phyloP scores from a whole-genome alignment of 257 asterid species.

The Fraxinus quadrangulata region DNA sequence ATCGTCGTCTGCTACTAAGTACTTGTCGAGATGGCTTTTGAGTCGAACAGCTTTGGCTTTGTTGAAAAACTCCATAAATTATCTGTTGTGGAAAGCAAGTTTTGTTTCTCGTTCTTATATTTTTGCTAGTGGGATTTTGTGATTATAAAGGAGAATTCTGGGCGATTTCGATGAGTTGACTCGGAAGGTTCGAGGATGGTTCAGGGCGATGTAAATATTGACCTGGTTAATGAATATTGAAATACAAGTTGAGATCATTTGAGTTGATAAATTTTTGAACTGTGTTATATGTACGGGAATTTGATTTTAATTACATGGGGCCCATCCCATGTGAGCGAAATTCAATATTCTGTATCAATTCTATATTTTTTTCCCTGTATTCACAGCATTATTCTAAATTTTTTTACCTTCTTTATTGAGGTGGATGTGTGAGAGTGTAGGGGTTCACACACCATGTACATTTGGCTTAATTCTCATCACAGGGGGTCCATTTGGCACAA shows the following conservation, averaged over 20 bases:
- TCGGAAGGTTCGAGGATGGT: constrained; percentile 14
- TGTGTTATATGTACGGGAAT: too few species aligned
- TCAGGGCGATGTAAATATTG: constrained; percentile 1
- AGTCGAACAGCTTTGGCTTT: constrained; percentile 60
- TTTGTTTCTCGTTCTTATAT: background rate
- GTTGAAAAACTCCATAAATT: constrained; percentile 55
- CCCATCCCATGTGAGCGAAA: too few species aligned
- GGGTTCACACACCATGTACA: too few species aligned
- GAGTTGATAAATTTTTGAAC: too few species aligned
- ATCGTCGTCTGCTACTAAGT: constrained; percentile 65
- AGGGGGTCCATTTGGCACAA: too few species aligned
- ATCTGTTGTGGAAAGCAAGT: background rate
- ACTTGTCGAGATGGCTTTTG: constrained; percentile 63
- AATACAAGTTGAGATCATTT: background rate
- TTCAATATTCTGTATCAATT: too few species aligned
- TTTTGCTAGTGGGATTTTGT: background rate
- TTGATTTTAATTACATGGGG: too few species aligned
- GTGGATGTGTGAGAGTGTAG: too few species aligned
- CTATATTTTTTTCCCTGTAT: too few species aligned
- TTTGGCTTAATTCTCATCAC: too few species aligned
- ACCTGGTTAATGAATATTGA: background rate
- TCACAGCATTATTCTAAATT: too few species aligned
- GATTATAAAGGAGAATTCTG: background rate
- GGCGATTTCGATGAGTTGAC: constrained; percentile 12
- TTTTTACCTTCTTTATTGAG: too few species aligned